These are phyloP conservation scores for Rhizopogon vesiculosus DNA, from an alignment of 768 basidiomycete genomes.

Conservation along the genomic window DNA sequence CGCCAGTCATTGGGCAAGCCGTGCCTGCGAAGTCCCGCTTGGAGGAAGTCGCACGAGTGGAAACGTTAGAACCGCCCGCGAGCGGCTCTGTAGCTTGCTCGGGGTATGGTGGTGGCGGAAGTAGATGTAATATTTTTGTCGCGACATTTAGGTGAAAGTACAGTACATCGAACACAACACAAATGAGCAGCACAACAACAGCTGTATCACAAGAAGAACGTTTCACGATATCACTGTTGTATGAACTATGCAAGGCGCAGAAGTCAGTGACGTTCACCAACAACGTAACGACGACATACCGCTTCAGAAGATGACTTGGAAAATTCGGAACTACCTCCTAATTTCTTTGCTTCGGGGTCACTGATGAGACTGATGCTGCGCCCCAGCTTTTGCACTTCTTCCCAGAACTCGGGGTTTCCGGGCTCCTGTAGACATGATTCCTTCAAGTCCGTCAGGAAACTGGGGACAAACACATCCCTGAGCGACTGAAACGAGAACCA, in stretches of 20 bases:
- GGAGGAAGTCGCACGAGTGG: conserved; percentile 43
- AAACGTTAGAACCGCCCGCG: conserved; percentile 47
- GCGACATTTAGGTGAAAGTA: not conserved
- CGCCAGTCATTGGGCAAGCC: conserved; percentile 12
- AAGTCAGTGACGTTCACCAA: not conserved
- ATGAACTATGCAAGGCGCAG: conserved; percentile 17
- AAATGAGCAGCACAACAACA: conserved; percentile 5
- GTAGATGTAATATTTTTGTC: not conserved
- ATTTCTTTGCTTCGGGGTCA: conserved; percentile 52
- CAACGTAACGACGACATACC: conserved; percentile 34
- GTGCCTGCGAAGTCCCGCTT: conserved; percentile 48
- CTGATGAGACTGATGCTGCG: conserved; percentile 57
- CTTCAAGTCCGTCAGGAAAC: conserved; percentile 60
- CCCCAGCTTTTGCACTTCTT: conserved; percentile 45
- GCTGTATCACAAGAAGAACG: conserved; percentile 7
- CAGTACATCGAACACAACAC: not conserved
- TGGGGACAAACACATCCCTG: conserved; percentile 19
- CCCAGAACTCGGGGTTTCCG: conserved; percentile 71
- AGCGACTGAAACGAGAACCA: not conserved
- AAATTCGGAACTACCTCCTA: conserved; percentile 54
- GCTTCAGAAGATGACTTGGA: conserved; percentile 49
- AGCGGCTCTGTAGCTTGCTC: conserved; percentile 57
- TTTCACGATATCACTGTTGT: conserved; percentile 8
- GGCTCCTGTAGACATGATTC: conserved; percentile 45
- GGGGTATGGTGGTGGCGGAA: conserved; percentile 71